Evolutionary conservation across 1,284 basidiomycete genomes (phyloP).

Genomic region (Apiotrichum brassicae): DNA sequence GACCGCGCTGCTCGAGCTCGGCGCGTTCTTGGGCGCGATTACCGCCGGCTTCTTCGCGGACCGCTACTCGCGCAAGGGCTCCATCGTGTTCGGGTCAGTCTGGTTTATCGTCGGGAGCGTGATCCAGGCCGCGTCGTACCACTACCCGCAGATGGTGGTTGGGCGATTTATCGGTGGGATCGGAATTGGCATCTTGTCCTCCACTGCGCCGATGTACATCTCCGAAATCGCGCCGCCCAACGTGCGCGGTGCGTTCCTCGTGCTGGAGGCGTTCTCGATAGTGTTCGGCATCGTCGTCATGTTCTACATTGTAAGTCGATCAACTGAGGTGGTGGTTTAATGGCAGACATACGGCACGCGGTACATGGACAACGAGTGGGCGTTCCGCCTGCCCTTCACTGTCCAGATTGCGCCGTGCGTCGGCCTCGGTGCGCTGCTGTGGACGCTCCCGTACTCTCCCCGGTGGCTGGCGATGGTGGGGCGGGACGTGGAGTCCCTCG

Average conservation of each 20-base stretch:
- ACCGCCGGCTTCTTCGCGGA: too few relatives aligned
- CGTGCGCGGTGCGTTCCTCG: constrained; percentile 66
- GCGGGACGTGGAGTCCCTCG: constrained; percentile 20
- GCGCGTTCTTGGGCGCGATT: too few relatives aligned
- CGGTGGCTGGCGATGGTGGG: constrained; percentile 53
- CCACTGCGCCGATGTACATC: constrained; percentile 36
- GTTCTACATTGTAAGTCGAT: too few relatives aligned
- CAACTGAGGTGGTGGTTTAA: too few relatives aligned
- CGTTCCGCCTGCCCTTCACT: constrained; percentile 13
- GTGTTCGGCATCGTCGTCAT: constrained; percentile 15
- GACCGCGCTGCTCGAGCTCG: too few relatives aligned
- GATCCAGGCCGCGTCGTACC: too few relatives aligned
- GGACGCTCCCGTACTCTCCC: constrained; percentile 50
- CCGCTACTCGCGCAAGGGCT: too few relatives aligned
- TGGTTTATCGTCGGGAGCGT: too few relatives aligned
- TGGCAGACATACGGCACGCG: constrained; percentile 8
- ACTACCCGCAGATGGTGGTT: too few relatives aligned
- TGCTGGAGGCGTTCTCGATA: constrained; percentile 24
- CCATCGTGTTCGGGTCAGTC: too few relatives aligned
- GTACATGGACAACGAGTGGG: constrained; percentile 20
- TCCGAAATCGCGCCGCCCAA: constrained; percentile 19
- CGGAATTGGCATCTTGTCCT: constrained; percentile 35
- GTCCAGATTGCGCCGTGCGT: constrained; percentile 4
- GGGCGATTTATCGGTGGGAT: not conserved
- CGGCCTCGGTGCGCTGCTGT: constrained; percentile 40